A percentile compares a stretch with the other conserved stretches of the same genome.
Conservation (phyloP, 2,329 filamentous ascomycete species). For the Periglandula ipomoeae region DNA sequence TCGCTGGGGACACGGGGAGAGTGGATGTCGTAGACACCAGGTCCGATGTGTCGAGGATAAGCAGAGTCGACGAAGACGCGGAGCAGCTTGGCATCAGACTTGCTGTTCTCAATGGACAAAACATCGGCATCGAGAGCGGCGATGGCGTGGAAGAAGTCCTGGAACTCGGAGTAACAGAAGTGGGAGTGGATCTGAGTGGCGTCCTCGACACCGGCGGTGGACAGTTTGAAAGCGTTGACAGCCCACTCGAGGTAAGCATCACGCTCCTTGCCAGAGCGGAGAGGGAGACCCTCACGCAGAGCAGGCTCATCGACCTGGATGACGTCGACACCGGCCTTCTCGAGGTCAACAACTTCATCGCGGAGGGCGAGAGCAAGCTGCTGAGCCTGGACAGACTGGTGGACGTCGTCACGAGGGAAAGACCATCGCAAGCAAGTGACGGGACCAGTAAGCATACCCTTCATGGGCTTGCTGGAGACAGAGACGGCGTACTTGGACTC, state of each 20-base stretch:
- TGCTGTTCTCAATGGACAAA: conserved; percentile 99
- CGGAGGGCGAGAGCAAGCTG: conserved; percentile 97
- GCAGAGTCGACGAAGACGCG: conserved; percentile 96
- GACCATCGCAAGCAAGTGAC: conserved; percentile 99
- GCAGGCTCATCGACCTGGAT: conserved; percentile 99
- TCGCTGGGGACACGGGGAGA: conserved; percentile 93
- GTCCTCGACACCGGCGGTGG: conserved; percentile 86
- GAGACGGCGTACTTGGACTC: conserved; percentile 98
- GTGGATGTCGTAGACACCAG: conserved; percentile 99
- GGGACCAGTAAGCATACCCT: conserved; percentile 99
- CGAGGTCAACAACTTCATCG: conserved; percentile 96
- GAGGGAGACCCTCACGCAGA: conserved; percentile 97
- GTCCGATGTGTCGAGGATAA: conserved; percentile 96
- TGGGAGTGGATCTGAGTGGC: conserved; percentile 99
- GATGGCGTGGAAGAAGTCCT: conserved; percentile 99
- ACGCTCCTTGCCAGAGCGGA: conserved; percentile 87
- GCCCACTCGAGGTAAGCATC: conserved; percentile 97
- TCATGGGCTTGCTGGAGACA: conserved; percentile 98
- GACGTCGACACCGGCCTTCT: conserved; percentile 91
- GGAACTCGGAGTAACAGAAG: conserved; percentile 99
- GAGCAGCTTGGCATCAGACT: conserved; percentile 98
- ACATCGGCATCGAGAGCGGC: conserved; percentile 96
- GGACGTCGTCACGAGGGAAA: conserved; percentile 98
- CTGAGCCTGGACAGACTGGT: conserved; percentile 98
- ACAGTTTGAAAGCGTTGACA: conserved; percentile 94